phyloP scores from a whole-genome alignment of 352 stramenopile species.

The Globisporangium polare region DNA sequence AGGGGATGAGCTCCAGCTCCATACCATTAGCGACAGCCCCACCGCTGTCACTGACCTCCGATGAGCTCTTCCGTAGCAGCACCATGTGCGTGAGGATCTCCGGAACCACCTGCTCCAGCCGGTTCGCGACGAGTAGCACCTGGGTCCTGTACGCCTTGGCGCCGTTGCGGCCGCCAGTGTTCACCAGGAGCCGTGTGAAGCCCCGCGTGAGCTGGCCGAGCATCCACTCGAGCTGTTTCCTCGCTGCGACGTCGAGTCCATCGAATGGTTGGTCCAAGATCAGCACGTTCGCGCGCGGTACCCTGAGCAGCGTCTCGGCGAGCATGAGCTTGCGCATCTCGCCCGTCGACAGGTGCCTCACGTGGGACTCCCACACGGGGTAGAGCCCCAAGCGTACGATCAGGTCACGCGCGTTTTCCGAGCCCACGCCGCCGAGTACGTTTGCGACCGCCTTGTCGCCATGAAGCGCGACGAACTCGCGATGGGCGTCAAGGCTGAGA shows the following conservation, averaged over 20 bases:
- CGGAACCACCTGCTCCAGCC: conserved; percentile 85
- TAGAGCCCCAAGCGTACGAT: conserved; percentile 92
- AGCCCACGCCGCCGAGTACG: conserved; percentile 64
- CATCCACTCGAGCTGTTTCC: conserved; percentile 79
- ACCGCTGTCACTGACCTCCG: not conserved
- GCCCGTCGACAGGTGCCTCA: conserved; percentile 88
- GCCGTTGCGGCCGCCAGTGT: conserved; percentile 79
- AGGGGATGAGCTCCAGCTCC: conserved; percentile 35
- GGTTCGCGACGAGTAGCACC: conserved; percentile 85
- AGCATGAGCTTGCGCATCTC: conserved; percentile 92
- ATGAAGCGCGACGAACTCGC: conserved; percentile 62
- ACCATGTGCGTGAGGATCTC: conserved; percentile 74
- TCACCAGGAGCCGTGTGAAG: conserved; percentile 88
- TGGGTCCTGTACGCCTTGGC: conserved; percentile 85
- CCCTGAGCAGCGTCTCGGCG: conserved; percentile 71
- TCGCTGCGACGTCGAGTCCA: conserved; percentile 84
- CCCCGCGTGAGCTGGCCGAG: conserved; percentile 79
- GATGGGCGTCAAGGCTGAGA: conserved; percentile 86
- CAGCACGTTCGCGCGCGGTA: conserved; percentile 70
- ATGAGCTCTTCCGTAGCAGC: conserved; percentile 27
- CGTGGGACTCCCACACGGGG: conserved; percentile 74
- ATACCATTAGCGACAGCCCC: not conserved
- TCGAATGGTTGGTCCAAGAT: conserved; percentile 93
- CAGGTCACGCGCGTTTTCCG: conserved; percentile 77
- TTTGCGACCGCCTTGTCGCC: conserved; percentile 55